Base-by-base conservation (phyloP, 768 basidiomycete species). In the Russula sp. region DNA sequence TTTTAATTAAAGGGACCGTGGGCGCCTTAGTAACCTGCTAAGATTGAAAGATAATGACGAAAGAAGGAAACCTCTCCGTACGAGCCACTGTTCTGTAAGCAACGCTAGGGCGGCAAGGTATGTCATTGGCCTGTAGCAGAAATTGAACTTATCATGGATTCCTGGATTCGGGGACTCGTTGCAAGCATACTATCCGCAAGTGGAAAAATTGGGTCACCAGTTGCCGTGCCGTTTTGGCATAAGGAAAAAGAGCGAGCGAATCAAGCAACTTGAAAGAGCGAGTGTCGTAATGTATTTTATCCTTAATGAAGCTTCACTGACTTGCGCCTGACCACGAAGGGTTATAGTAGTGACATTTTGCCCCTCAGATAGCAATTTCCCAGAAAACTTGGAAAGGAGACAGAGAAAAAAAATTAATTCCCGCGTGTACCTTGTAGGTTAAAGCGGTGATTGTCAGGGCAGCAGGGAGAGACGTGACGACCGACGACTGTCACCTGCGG, bases 241-340 rank as follows among this genome's bases (percentile, higher is more conserved):
- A 36, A 58, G 44, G 30, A 26, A 42, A 53, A 49, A 13, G 34
- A 18, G 26, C 11, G 28, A 28, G 44, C 11, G 49, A 34, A 53
- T 26, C 18, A 26, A 24, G 18, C 42, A 38, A 28, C n/a, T n/a
- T n/a, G n/a, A n/a, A 44, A 18, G 24, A 18, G 30, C 9, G 30
- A 6, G 30, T 59, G 53, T 53, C 51, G 57, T 64, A 63, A 63
- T 6, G 13, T 49, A n/a, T 22, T 20, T 1, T 30, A 30, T 30
- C 26, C 52, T 44, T 40, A 28, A 59, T 14, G 40, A 18, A 38
- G n/a, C 42, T 48, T 59, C n/a, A 36, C 44, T 5, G 14, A 14
- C 11, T n/a, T 48, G 42, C 50, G n/a, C 51, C 20, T 55, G 34
- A 24, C 52, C 63, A 22, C 5, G 52, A 54, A 32, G 63, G 63